Evolutionary conservation across 805 yeast species (phyloP).

Genomic region (Brettanomyces sp.): DNA sequence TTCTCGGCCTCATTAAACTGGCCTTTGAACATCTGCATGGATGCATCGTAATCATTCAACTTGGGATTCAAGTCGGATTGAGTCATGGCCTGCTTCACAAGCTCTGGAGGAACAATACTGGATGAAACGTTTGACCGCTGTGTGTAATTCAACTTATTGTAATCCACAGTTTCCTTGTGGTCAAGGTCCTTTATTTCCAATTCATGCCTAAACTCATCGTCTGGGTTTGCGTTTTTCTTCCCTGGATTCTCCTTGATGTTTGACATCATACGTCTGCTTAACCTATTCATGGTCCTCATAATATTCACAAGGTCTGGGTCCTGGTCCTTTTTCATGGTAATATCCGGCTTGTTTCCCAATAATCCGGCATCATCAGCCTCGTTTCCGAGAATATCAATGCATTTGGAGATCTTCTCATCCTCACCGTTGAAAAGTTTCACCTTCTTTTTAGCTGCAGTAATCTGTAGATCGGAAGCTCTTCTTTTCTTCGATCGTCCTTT

Average conservation of each 20-base stretch:
- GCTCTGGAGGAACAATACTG: slow-evolving; percentile 16
- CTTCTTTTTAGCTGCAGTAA: slow-evolving; percentile 20
- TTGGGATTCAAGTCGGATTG: slow-evolving; percentile 22
- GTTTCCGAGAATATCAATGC: slow-evolving; percentile 75
- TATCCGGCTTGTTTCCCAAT: slow-evolving; percentile 75
- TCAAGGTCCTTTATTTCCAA: slow-evolving; percentile 44
- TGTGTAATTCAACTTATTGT: slow-evolving; percentile 35
- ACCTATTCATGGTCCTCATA: slow-evolving; percentile 79
- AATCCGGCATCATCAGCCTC: slow-evolving; percentile 68
- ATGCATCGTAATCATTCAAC: slow-evolving; percentile 17
- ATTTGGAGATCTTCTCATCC: slow-evolving; percentile 48
- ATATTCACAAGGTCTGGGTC: slow-evolving; percentile 65
- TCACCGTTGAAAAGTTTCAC: slow-evolving; percentile 27
- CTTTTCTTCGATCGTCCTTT: not conserved
- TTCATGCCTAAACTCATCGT: slow-evolving; percentile 33
- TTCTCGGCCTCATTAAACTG: slow-evolving; percentile 13
- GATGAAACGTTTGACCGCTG: slow-evolving; percentile 20
- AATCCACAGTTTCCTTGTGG: slow-evolving; percentile 36
- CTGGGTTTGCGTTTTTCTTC: slow-evolving; percentile 24
- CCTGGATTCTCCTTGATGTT: slow-evolving; percentile 32
- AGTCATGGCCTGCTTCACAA: slow-evolving; percentile 8
- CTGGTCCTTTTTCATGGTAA: slow-evolving; percentile 68
- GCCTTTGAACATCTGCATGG: slow-evolving; percentile 13
- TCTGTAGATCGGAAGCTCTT: slow-evolving; percentile 5
- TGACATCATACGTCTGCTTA: slow-evolving; percentile 72